phyloP scores from a whole-genome alignment of 768 basidiomycete genomes.

The Mycena leptocephala region DNA sequence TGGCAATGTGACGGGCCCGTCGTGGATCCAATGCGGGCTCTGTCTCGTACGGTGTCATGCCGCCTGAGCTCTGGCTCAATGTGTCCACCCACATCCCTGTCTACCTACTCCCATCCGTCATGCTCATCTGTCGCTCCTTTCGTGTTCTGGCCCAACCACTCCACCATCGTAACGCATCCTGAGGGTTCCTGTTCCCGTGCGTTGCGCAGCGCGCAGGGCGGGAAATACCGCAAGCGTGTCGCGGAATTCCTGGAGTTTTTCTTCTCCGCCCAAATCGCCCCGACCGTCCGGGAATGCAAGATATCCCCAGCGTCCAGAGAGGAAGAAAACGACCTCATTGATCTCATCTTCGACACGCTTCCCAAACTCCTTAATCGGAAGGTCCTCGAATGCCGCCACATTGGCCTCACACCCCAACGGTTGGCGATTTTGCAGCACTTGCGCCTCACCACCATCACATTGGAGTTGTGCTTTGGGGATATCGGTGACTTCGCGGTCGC shows the following conservation, averaged over 20 bases:
- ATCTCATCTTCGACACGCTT: constrained; percentile 46
- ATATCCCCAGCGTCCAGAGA: constrained; percentile 51
- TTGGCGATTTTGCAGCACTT: constrained; percentile 47
- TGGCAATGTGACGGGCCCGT: neutral
- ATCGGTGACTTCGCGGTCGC: constrained; percentile 1
- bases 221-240: constrained; percentile 47
- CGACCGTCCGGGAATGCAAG: constrained; percentile 52
- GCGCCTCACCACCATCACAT: constrained; percentile 48
- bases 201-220: constrained; percentile 39
- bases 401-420: constrained; percentile 51
- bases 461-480: constrained; percentile 42
- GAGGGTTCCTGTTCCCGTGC: constrained; percentile 44
- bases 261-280: constrained; percentile 49
- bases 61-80: constrained; percentile 53
- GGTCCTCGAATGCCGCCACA: constrained; percentile 54
- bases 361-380: constrained; percentile 49
- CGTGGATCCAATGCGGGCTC: neutral
- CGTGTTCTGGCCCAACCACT: constrained; percentile 54
- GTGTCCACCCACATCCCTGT: constrained; percentile 49
- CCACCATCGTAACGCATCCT: constrained; percentile 53
- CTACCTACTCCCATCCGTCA: constrained; percentile 46
- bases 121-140: constrained; percentile 50
- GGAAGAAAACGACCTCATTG: constrained; percentile 51
- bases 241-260: constrained; percentile 48
- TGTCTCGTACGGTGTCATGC: constrained; percentile 15